Percentiles rank a stretch among this genome's conserved stretches.
Conservation (phyloP, 2,329 filamentous ascomycete genomes). For the Rutstroemia sp. region DNA sequence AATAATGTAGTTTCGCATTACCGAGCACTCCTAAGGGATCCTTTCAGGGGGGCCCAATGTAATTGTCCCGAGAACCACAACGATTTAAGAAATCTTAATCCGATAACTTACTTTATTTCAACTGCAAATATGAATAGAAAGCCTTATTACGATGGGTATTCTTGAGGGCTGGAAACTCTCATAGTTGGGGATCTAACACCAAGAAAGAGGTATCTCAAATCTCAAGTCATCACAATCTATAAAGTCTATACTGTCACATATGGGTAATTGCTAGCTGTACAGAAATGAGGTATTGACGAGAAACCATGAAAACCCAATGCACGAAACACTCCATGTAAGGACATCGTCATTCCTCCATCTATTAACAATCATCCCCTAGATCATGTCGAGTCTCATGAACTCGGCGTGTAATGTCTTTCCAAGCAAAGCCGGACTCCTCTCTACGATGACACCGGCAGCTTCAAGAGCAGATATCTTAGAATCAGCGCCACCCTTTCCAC, state of each 20-base stretch:
- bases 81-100: not conserved
- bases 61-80: too few species aligned
- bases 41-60: not conserved
- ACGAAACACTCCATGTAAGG: conserved; percentile 23
- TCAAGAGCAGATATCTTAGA: conserved; percentile 96
- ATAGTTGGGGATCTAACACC: too few species aligned
- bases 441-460: conserved; percentile 88
- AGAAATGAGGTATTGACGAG: conserved; percentile 28
- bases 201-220: not conserved
- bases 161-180: too few species aligned
- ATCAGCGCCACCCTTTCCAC: conserved; percentile 95
- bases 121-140: too few species aligned
- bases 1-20: not conserved
- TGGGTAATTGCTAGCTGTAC: conserved; percentile 30
- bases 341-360: conserved; percentile 20
- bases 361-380: conserved; percentile 47
- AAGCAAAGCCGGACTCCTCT: conserved; percentile 84
- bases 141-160: too few species aligned
- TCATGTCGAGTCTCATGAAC: conserved; percentile 91
- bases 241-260: conserved; percentile 12
- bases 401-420: conserved; percentile 92
- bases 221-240: conserved; percentile 7
- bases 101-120: too few species aligned
- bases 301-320: conserved; percentile 24
- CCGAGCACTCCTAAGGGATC: not conserved